phyloP scores from a whole-genome alignment of 2,329 filamentous ascomycete genomes.

The Dactylella cylindrospora region DNA sequence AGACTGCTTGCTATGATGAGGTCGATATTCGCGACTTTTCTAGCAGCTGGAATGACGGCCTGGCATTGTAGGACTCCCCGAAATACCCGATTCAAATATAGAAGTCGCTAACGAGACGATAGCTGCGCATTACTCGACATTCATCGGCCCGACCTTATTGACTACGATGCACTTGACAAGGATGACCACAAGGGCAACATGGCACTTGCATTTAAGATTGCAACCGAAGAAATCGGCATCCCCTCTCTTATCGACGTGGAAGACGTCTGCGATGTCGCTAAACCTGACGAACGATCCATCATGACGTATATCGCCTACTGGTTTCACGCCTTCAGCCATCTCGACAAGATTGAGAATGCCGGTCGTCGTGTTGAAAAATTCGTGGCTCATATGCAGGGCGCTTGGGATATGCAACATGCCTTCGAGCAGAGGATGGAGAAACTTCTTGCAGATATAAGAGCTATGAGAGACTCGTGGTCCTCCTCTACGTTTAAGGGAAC shows the following conservation, averaged over 20 bases:
- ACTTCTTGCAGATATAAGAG: conserved; percentile 71
- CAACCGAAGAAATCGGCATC: conserved; percentile 93
- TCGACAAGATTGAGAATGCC: conserved; percentile 98
- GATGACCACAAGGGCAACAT: conserved; percentile 93
- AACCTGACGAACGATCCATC: conserved; percentile 90
- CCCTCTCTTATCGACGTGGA: conserved; percentile 94
- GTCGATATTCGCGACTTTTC: conserved; percentile 96
- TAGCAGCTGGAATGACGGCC: conserved; percentile 91
- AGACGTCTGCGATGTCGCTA: conserved; percentile 94
- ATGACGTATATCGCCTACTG: conserved; percentile 99
- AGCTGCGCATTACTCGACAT: conserved; percentile 91
- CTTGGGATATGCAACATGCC: conserved; percentile 98
- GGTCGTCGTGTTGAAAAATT: conserved; percentile 97
- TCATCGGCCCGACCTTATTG: conserved; percentile 92
- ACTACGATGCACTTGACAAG: conserved; percentile 94
- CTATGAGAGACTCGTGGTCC: conserved; percentile 75
- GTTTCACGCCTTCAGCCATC: conserved; percentile 99
- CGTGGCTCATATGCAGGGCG: conserved; percentile 96
- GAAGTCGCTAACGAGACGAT: not conserved
- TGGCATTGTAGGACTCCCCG: conserved; percentile 67
- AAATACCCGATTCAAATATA: conserved; percentile 1
- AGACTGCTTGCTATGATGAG: conserved; percentile 97
- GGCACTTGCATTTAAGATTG: conserved; percentile 96
- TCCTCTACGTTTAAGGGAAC: conserved; percentile 83
- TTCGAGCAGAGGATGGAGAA: conserved; percentile 89